A percentile compares a stretch with the other conserved stretches of the same genome.
These are phyloP conservation scores for Coemansia sp. DNA, from an alignment of 192 early-diverging fungal genomes.

Conservation along the genomic window DNA sequence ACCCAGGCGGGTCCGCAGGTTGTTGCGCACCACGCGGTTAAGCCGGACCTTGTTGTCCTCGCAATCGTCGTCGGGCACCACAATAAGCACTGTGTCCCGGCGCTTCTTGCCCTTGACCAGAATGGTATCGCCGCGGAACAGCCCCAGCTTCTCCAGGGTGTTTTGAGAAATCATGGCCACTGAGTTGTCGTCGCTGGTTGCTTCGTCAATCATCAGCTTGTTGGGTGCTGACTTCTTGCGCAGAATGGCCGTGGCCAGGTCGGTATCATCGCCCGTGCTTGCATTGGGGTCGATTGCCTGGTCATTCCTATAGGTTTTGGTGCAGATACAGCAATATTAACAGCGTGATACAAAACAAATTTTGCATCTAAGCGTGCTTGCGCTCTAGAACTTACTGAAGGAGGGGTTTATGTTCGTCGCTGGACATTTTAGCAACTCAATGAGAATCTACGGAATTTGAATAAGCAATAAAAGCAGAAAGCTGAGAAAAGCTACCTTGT, in stretches of 20 bases:
- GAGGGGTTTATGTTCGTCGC: slow-evolving; percentile 37
- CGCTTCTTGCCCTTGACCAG: slow-evolving; percentile 98
- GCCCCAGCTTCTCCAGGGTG: slow-evolving; percentile 87
- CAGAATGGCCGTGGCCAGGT: slow-evolving; percentile 92
- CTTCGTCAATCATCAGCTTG: slow-evolving; percentile 98
- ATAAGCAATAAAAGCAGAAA: background rate
- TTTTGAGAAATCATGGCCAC: slow-evolving; percentile 83
- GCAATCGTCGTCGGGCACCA: slow-evolving; percentile 85
- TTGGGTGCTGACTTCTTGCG: slow-evolving; percentile 95
- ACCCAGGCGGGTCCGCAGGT: slow-evolving; percentile 91
- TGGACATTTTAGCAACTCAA: slow-evolving; percentile 16
- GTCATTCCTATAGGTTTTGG: slow-evolving; percentile 26
- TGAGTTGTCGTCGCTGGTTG: slow-evolving; percentile 96
- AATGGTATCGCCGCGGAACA: slow-evolving; percentile 96
- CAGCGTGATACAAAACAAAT: too few relatives aligned
- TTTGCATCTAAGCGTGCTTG: too few relatives aligned
- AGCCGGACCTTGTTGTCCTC: slow-evolving; percentile 92
- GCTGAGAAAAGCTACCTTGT: background rate
- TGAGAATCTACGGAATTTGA: background rate
- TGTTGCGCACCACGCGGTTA: slow-evolving; percentile 94
- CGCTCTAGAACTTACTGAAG: slow-evolving; percentile 34
- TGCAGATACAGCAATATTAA: too few relatives aligned
- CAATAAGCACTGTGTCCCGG: slow-evolving; percentile 93
- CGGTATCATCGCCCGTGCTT: slow-evolving; percentile 61
- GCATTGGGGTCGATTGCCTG: slow-evolving; percentile 32